Conservation (phyloP, 2,329 filamentous ascomycete genomes). For the Fusarium compactum region DNA sequence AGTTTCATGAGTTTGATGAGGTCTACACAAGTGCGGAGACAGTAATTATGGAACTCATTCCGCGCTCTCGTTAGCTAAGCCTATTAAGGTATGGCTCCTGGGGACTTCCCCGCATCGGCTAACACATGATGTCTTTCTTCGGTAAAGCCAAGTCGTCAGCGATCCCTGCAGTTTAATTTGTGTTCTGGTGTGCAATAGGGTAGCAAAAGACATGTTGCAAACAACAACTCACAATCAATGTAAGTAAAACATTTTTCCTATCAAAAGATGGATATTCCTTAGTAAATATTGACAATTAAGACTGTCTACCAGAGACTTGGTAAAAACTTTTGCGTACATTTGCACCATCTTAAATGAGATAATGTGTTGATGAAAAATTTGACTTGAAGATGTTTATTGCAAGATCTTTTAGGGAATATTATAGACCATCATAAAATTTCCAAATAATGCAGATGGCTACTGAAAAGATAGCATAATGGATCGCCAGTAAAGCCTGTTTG, state of each 20-base stretch:
- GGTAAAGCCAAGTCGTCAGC: neutral
- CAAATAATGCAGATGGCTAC: neutral
- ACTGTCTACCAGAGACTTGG: fast-evolving
- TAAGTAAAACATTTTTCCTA: no score
- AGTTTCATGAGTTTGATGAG: neutral
- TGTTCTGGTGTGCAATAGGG: neutral
- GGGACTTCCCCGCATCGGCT: neutral
- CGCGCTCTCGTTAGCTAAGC: neutral
- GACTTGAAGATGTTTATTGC: no score
- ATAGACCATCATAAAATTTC: neutral
- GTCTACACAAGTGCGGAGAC: slow-evolving; percentile 11
- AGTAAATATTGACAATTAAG: no score
- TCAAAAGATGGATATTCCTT: neutral
- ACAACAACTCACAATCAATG: neutral
- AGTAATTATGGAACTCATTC: slow-evolving; percentile 6
- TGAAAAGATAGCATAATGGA: neutral
- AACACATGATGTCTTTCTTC: neutral
- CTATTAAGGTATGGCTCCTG: neutral
- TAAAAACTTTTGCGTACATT: fast-evolving
- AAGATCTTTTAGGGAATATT: no score
- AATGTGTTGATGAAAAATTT: fast-evolving
- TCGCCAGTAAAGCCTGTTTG: neutral
- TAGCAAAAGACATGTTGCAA: neutral
- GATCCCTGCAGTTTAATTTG: neutral
- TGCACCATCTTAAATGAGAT: fast-evolving